A percentile compares a stretch with the other conserved stretches of the same genome.
Evolutionary conservation across 257 asterid genomes (phyloP).

Genomic region (Voacanga thouarsii): DNA sequence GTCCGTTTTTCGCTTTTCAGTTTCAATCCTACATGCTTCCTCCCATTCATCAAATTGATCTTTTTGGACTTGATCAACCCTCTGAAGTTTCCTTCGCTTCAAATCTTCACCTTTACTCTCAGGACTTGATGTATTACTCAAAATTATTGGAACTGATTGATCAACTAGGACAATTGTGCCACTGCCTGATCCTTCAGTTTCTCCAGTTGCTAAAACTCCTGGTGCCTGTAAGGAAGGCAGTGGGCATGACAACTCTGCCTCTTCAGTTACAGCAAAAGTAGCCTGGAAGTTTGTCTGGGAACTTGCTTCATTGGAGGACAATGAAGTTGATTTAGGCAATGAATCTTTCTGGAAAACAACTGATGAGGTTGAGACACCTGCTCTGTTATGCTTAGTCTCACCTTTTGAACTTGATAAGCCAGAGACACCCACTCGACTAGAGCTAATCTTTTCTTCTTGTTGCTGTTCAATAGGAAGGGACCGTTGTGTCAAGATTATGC

Average conservation of each 20-base stretch:
- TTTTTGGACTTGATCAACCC: slow-evolving; percentile 60
- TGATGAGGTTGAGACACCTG: slow-evolving; percentile 39
- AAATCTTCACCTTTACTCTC: slow-evolving; percentile 35
- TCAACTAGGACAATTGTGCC: slow-evolving; percentile 23
- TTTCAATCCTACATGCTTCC: slow-evolving; percentile 75
- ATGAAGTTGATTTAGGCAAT: slow-evolving; percentile 24
- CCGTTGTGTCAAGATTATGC: slow-evolving; percentile 25
- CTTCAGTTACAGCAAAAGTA: slow-evolving; percentile 26
- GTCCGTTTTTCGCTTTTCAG: slow-evolving; percentile 63
- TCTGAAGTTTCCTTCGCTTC: slow-evolving; percentile 47
- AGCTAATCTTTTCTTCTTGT: slow-evolving; percentile 29
- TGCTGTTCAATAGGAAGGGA: slow-evolving; percentile 30
- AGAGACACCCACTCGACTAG: slow-evolving; percentile 35
- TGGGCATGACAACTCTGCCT: slow-evolving; percentile 26
- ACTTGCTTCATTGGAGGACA: slow-evolving; percentile 38
- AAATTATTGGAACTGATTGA: slow-evolving; percentile 27
- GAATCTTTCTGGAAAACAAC: slow-evolving; percentile 31
- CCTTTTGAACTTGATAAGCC: slow-evolving; percentile 45
- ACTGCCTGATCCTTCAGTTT: slow-evolving; percentile 40
- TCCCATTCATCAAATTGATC: slow-evolving; percentile 92
- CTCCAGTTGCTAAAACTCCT: slow-evolving; percentile 31
- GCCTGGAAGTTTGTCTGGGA: slow-evolving; percentile 23
- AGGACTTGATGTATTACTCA: slow-evolving; percentile 34
- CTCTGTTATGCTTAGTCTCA: slow-evolving; percentile 32
- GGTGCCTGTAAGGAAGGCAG: slow-evolving; percentile 39